A percentile compares a stretch with the other conserved stretches of the same genome.
These are phyloP conservation scores for Glycyrrhiza uralensis DNA, from an alignment of 306 rosid genomes.

Conservation along the genomic window DNA sequence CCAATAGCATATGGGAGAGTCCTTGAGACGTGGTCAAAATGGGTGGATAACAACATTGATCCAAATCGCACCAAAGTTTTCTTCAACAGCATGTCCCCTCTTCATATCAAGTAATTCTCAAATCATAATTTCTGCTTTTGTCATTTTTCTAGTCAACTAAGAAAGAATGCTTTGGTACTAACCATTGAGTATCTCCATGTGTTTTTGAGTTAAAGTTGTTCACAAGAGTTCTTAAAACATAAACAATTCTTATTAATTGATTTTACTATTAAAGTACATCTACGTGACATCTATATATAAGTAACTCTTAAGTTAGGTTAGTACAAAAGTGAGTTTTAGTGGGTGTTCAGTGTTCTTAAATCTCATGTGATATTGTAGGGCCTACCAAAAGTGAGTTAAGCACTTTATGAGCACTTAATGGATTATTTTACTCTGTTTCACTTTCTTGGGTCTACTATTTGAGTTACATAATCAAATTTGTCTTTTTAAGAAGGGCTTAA, in stretches of 20 bases:
- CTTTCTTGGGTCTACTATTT: neutral
- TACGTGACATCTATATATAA: too few species aligned
- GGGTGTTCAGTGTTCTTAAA: too few species aligned
- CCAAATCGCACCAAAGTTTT: conserved; percentile 76
- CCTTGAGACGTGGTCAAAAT: conserved; percentile 72
- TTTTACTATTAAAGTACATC: too few species aligned
- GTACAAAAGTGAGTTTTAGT: too few species aligned
- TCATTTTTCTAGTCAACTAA: neutral
- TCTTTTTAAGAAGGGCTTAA: neutral
- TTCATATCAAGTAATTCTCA: conserved; percentile 76
- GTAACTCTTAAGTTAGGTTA: too few species aligned
- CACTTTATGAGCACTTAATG: too few species aligned
- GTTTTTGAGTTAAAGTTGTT: too few species aligned
- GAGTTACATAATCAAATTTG: neutral
- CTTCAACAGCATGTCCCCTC: conserved; percentile 92
- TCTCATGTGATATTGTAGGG: too few species aligned
- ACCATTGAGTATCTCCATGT: neutral
- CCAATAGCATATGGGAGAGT: conserved; percentile 68
- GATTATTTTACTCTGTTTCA: neutral
- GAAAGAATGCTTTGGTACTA: neutral
- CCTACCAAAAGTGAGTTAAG: too few species aligned
- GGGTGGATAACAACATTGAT: conserved; percentile 74
- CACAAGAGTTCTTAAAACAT: too few species aligned
- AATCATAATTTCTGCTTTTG: neutral
- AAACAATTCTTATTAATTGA: too few species aligned